phyloP scores from a whole-genome alignment of 192 early-diverging fungal species.

The Glomus cerebriforme region DNA sequence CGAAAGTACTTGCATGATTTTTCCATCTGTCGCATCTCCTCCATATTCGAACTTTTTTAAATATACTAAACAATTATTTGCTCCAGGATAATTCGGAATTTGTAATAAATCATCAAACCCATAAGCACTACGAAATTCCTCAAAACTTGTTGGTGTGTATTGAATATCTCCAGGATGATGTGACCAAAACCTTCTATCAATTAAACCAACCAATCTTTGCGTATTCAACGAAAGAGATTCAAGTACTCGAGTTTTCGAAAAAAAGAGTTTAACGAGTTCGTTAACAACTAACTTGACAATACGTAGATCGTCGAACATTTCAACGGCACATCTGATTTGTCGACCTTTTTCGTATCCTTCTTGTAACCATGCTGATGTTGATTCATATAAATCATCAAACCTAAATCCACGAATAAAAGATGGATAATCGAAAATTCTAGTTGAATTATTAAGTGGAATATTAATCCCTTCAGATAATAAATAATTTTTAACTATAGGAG shows the following conservation, averaged over 20 bases:
- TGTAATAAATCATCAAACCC: conserved; percentile 12
- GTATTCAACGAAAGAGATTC: conserved; percentile 10
- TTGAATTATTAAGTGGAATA: too few species aligned
- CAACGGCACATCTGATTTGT: neutral
- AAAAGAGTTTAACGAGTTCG: conserved; percentile 8
- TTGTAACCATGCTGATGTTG: conserved; percentile 1
- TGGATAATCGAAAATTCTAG: conserved; percentile 5
- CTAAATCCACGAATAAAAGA: conserved; percentile 5
- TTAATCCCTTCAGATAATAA: neutral
- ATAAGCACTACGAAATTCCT: conserved; percentile 14
- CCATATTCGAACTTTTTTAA: conserved; percentile 18
- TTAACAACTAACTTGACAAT: neutral
- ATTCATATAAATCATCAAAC: conserved; percentile 15
- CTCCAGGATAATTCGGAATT: neutral
- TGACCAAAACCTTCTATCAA: conserved; percentile 12
- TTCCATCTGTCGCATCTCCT: conserved; percentile 7
- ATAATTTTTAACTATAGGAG: neutral
- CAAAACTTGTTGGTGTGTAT: conserved; percentile 20
- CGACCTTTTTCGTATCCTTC: neutral
- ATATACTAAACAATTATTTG: neutral
- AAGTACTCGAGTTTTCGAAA: neutral
- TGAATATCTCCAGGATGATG: conserved; percentile 16
- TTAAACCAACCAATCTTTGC: neutral
- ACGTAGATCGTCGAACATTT: neutral
- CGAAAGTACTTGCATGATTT: conserved; percentile 15